These are phyloP conservation scores for Xylaria sp. DNA, from an alignment of 2,329 filamentous ascomycete species.

Conservation along the genomic window DNA sequence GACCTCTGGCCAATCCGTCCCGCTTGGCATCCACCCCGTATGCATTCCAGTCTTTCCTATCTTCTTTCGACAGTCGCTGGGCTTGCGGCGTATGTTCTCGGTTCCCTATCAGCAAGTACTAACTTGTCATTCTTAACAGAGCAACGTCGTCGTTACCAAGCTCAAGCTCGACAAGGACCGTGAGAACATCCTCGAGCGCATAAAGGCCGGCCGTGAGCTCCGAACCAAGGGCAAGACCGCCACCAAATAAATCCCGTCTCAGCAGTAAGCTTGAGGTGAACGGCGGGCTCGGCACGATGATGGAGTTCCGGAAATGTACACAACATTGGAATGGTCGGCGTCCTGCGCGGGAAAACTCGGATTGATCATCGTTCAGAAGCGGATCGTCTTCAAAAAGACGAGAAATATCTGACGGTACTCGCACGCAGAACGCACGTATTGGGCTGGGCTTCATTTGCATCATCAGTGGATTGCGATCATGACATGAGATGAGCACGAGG, in stretches of 20 bases:
- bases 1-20: slow-evolving; percentile 94
- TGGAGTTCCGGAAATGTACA: slow-evolving; percentile 21
- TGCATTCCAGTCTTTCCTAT: not conserved
- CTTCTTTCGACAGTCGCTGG: not conserved
- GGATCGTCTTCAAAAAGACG: slow-evolving; percentile 16
- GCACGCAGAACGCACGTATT: slow-evolving; percentile 34
- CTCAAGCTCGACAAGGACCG: slow-evolving; percentile 70
- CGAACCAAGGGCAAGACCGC: slow-evolving; percentile 77
- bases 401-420: slow-evolving; percentile 32
- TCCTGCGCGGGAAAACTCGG: slow-evolving; percentile 32
- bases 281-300: slow-evolving; percentile 15
- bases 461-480: slow-evolving; percentile 31
- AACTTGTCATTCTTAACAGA: slow-evolving; percentile 11
- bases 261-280: slow-evolving; percentile 24
- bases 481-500: slow-evolving; percentile 28
- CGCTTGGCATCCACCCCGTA: slow-evolving; percentile 86
- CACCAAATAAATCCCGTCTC: slow-evolving; percentile 55
- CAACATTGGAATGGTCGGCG: slow-evolving; percentile 29
- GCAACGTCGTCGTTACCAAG: slow-evolving; percentile 35
- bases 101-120: not conserved
- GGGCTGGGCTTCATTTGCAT: slow-evolving; percentile 37
- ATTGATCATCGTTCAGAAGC: slow-evolving; percentile 33
- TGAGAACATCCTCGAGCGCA: slow-evolving; percentile 87
- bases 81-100: not conserved
- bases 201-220: slow-evolving; percentile 82